Evolutionary conservation across 2,329 filamentous ascomycete species (phyloP).

Genomic region (Macrophomina tecta): DNA sequence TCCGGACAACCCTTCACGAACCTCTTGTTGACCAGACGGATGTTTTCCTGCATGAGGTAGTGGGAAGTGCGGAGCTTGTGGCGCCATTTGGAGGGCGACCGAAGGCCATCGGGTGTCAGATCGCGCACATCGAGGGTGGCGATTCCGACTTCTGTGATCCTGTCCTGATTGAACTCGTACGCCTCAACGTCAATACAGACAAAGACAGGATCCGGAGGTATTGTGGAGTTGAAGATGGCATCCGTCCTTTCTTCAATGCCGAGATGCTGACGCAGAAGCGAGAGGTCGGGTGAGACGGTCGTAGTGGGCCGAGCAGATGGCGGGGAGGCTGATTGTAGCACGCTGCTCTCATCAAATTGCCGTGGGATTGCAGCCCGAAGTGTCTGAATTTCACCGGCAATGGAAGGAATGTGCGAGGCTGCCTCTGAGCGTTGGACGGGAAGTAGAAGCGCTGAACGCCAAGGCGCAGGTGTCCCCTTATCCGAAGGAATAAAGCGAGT

Average conservation of each 20-base stretch:
- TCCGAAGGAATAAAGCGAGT: background rate
- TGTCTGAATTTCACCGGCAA: too few species aligned
- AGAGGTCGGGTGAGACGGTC: background rate
- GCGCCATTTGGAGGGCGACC: conserved; percentile 70
- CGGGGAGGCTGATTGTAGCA: background rate
- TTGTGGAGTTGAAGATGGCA: background rate
- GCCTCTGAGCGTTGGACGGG: too few species aligned
- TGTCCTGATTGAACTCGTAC: conserved; percentile 69
- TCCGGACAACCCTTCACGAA: conserved; percentile 77
- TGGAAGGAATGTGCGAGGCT: background rate
- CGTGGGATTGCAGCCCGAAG: too few species aligned
- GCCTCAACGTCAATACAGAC: conserved; percentile 83
- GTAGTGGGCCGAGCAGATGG: background rate
- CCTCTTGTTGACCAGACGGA: conserved; percentile 67
- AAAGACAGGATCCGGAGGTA: conserved; percentile 59
- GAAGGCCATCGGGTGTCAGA: conserved; percentile 62
- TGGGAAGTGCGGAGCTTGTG: conserved; percentile 71
- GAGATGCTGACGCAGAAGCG: background rate
- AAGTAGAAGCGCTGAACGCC: background rate
- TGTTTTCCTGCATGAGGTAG: conserved; percentile 75
- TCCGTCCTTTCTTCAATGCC: background rate
- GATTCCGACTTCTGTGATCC: conserved; percentile 86
- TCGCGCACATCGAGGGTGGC: conserved; percentile 76
- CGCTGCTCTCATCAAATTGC: too few species aligned
- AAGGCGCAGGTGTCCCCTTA: too few species aligned